These are phyloP conservation scores for Endotrypanum monterogeii DNA, from an alignment of 208 protist species.

Conservation along the genomic window DNA sequence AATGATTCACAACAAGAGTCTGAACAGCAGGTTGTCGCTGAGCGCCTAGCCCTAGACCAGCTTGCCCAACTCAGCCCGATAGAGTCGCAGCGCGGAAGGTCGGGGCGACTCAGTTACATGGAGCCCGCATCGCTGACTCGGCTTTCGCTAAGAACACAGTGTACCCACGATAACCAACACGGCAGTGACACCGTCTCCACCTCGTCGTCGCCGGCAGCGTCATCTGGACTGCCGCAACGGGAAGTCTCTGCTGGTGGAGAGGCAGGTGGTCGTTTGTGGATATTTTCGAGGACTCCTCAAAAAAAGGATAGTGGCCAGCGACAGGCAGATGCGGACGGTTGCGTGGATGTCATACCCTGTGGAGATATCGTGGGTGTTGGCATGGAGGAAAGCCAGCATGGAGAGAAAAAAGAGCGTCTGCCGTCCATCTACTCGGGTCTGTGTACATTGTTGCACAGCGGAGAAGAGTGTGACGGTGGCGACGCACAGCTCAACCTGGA, in stretches of 20 bases:
- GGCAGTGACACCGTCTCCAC: neutral
- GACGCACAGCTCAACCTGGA: neutral
- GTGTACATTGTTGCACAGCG: neutral
- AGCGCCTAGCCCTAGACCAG: conserved; percentile 4
- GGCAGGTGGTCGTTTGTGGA: conserved; percentile 10
- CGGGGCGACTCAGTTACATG: neutral
- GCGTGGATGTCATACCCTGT: neutral
- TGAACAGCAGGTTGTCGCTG: conserved; percentile 2
- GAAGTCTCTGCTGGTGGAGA: conserved; percentile 8
- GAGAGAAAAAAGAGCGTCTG: neutral
- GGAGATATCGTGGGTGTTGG: neutral
- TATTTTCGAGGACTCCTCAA: conserved; percentile 6
- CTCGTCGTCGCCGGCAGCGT: neutral
- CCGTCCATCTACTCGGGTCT: neutral
- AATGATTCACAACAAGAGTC: neutral
- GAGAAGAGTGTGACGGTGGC: neutral
- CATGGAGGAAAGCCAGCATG: conserved; percentile 3
- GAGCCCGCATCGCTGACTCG: neutral
- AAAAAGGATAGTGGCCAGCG: conserved; percentile 11
- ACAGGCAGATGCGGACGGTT: conserved; percentile 14
- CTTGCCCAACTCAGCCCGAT: neutral
- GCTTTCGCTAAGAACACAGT: neutral
- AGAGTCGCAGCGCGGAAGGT: neutral
- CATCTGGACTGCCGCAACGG: neutral
- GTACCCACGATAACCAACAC: neutral